phyloP scores from a whole-genome alignment of 768 basidiomycete genomes.

The Russula ochroleuca region DNA sequence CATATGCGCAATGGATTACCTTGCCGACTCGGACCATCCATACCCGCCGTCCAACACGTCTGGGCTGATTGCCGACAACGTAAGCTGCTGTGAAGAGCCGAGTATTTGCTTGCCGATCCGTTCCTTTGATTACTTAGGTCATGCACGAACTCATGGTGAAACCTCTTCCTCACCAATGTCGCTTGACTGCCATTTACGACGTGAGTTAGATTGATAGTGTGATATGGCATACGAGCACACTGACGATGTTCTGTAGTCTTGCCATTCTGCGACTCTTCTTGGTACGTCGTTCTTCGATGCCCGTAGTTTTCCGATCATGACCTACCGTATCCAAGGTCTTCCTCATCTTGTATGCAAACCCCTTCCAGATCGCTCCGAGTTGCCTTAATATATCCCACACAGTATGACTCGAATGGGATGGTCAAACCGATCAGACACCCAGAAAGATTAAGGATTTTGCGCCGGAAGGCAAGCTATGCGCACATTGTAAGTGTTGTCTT shows the following conservation, averaged over 20 bases:
- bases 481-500: background rate
- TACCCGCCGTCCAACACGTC: background rate
- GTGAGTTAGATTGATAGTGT: background rate
- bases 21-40: too few species aligned
- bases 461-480: background rate
- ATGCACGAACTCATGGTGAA: slow-evolving; percentile 10
- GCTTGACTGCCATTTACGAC: slow-evolving; percentile 13
- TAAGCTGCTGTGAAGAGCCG: background rate
- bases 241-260: background rate
- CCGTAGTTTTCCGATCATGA: background rate
- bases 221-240: background rate
- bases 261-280: slow-evolving; percentile 8
- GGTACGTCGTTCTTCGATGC: background rate
- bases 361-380: background rate
- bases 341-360: background rate
- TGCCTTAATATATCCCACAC: background rate
- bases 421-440: background rate
- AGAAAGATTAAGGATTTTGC: background rate
- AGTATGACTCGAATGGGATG: background rate
- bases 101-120: background rate
- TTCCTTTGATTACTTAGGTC: background rate
- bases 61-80: slow-evolving; percentile 8
- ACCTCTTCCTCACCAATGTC: background rate
- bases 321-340: slow-evolving; percentile 8
- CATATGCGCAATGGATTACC: slow-evolving; percentile 3